Conservation (phyloP, 1,139 yeast genomes). For the Hansenula sp. region DNA sequence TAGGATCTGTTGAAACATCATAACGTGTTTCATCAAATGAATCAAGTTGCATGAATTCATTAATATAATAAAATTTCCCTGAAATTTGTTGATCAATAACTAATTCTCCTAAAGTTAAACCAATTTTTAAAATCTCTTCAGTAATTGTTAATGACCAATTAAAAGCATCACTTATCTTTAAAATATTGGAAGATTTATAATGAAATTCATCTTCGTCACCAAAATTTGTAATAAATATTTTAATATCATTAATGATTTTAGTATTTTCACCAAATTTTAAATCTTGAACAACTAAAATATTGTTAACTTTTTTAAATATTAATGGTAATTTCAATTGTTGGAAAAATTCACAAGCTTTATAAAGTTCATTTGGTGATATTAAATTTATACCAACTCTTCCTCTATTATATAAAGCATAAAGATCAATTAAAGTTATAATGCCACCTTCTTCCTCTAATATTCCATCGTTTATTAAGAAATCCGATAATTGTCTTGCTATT, state of each 20-base stretch:
- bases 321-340: slow-evolving; percentile 42
- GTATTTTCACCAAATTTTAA: slow-evolving; percentile 12
- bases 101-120: slow-evolving; percentile 51
- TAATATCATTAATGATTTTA: slow-evolving; percentile 27
- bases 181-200: slow-evolving; percentile 23
- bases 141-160: slow-evolving; percentile 71
- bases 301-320: slow-evolving; percentile 34
- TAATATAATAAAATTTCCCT: slow-evolving; percentile 44
- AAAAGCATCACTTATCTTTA: slow-evolving; percentile 35
- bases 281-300: slow-evolving; percentile 43
- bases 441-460: slow-evolving; percentile 47
- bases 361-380: slow-evolving; percentile 54
- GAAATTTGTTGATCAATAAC: slow-evolving; percentile 64
- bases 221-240: slow-evolving; percentile 26
- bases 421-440: slow-evolving; percentile 52
- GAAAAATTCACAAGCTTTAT: slow-evolving; percentile 45
- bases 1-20: not conserved
- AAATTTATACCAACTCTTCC: slow-evolving; percentile 51
- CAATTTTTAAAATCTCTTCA: slow-evolving; percentile 59
- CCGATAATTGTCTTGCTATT: slow-evolving; percentile 52
- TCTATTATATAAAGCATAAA: slow-evolving; percentile 57
- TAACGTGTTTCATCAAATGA: not conserved
- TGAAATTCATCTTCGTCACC: slow-evolving; percentile 23
- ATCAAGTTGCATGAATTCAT: slow-evolving; percentile 9
- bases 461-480: slow-evolving; percentile 41